Evolutionary conservation across 345 rosid species (phyloP).

Genomic region (Hibiscus tridactylites): DNA sequence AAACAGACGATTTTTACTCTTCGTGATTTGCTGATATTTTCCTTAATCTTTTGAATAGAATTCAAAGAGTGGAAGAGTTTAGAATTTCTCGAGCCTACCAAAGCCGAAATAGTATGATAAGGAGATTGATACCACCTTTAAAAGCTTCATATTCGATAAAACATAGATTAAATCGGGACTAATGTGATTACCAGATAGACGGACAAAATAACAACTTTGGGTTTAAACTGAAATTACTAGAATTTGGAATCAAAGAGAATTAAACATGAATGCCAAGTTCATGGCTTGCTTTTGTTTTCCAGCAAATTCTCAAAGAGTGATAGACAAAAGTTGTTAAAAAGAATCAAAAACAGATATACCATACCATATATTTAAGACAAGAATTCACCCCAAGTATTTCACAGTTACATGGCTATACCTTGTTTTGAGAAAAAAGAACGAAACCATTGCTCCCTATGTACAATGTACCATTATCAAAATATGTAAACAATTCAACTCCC

Average conservation of each 20-base stretch:
- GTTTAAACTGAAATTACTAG: not conserved
- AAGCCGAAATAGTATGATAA: no score
- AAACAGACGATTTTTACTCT: no score
- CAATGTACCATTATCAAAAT: conserved; percentile 11
- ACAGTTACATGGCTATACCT: conserved; percentile 36
- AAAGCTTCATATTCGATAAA: no score
- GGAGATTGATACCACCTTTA: no score
- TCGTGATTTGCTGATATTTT: no score
- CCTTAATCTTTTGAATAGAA: no score
- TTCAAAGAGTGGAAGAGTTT: no score
- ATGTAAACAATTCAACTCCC: not conserved
- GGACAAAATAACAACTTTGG: no score
- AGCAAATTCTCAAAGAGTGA: not conserved
- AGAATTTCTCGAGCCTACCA: no score
- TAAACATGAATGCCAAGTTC: not conserved
- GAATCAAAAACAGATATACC: conserved; percentile 21
- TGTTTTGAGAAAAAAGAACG: not conserved
- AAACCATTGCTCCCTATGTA: conserved; percentile 25
- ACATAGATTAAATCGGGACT: no score
- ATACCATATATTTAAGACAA: conserved; percentile 18
- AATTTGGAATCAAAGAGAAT: not conserved
- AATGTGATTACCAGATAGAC: no score
- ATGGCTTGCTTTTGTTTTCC: not conserved
- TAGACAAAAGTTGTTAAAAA: conserved; percentile 10
- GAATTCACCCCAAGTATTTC: conserved; percentile 37